Base-by-base conservation (phyloP, 139 green algal species). In the Trebouxia sp. region DNA sequence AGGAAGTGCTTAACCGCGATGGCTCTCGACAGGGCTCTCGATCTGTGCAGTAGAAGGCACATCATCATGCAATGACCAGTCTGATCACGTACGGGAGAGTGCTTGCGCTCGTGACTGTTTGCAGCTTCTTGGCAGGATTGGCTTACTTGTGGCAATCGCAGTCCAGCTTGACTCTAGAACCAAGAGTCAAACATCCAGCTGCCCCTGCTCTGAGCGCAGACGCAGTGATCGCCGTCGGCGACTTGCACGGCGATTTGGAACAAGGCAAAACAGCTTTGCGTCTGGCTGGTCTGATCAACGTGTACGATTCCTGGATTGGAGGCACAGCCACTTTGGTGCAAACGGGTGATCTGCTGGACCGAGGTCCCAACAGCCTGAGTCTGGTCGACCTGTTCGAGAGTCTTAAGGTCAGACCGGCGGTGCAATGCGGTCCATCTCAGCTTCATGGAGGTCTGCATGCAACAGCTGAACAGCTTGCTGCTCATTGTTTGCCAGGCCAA, bases 311-410 rank as follows among this genome's bases (percentile, higher is more conserved):
- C 1, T 86, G 82, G 82, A 32, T 43, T 45, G 82, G 58, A 11
- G 82, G 82, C 22, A 43, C 35, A 15, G 58, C 42, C 26, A 83
- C 69, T n/a, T 53, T 86, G 39, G 76, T 86, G 37, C 82, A 86
- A 48, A 86, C 82, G 1, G 82, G 82, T n/a, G 82, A 86, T 41
- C 22, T 86, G 39, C n/a, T 86, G 3, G 82, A 86, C 37, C 51
- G 82, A 4, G 82, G 76, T 6, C 78, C 77, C 9, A 43, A 86
- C 48, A 80, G 76, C 48, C 45, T 86, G 9, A 65, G 41, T 20
- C 32, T 86, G 0, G 69, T 80, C 1, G 17, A 50, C 8, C 24
- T 80, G 17, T 80, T 86, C 30, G 78, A 86, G 42, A 26, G 76
- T 3, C 67, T 86, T 26, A 86, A 86, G 77, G 65, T 62, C 24